Percentiles rank a stretch among this genome's conserved stretches.
phyloP scores from a whole-genome alignment of 2,329 filamentous ascomycete species.

The Bipolaris sorokiniana region DNA sequence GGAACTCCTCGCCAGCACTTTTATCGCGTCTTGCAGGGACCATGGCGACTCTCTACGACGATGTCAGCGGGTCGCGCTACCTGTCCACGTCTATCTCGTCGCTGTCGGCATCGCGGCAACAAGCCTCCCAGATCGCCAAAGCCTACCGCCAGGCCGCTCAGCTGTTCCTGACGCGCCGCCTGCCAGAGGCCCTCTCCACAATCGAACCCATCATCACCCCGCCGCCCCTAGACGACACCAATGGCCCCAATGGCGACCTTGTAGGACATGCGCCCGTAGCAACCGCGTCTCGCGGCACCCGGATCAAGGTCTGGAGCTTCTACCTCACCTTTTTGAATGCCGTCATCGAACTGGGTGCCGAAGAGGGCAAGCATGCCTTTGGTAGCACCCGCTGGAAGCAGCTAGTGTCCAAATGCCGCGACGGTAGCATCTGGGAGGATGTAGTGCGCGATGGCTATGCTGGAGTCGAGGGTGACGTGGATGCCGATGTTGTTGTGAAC shows the following conservation, averaged over 20 bases:
- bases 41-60: conserved; percentile 58
- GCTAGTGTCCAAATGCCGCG: conserved; percentile 81
- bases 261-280: conserved; percentile 71
- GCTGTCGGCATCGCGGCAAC: conserved; percentile 69
- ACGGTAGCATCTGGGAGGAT: conserved; percentile 93
- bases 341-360: conserved; percentile 83
- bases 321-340: conserved; percentile 94
- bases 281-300: conserved; percentile 77
- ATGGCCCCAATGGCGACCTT: conserved; percentile 30
- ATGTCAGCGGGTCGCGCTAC: conserved; percentile 62
- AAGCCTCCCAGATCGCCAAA: conserved; percentile 79
- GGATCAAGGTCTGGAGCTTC: conserved; percentile 96
- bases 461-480: conserved; percentile 86
- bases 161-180: conserved; percentile 89
- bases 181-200: conserved; percentile 86
- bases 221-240: conserved; percentile 42
- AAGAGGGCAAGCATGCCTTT: conserved; percentile 89
- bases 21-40: not conserved
- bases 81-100: conserved; percentile 73
- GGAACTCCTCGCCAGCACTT: not conserved
- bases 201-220: conserved; percentile 81
- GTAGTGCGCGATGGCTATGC: conserved; percentile 87
- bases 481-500: conserved; percentile 92
- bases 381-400: conserved; percentile 84
- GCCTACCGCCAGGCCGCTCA: conserved; percentile 93